Evolutionary conservation across 2,329 filamentous ascomycete genomes (phyloP), one percentile per base, ranked within the genome.

Genomic region (Calonectria hawksworthii): DNA sequence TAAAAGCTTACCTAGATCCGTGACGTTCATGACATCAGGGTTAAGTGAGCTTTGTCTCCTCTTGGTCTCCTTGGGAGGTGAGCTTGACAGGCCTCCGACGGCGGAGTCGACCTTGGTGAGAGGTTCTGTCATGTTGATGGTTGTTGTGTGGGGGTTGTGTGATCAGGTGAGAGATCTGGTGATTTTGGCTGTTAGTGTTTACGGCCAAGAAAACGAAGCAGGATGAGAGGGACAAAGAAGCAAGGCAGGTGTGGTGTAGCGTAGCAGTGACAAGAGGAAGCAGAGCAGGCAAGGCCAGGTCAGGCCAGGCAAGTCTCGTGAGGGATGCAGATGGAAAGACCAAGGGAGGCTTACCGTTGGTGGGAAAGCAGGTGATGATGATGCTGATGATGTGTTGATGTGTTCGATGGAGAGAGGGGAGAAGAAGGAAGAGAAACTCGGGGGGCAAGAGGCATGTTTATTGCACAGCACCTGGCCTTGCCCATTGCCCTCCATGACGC

Each of bases 51-150:
- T 96, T 76, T 89, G 88, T 87, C 95, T 92, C 81, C 93, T 91
- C 61, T 50, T 65, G 41, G 5, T 11, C 85, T 95, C 93, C 84
- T 93, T 91, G 74, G 90, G 89, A 41, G 94, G 91, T 74, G 93
- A 93, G 82, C 91, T 90, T 79, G 92, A 91, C 82, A 96, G 86
- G 86, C 95, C 95, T 84, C 95, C 93, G 83, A 98, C 92, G 88
- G 95, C 95, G 75, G 96, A 98, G 87, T 98, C 96, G 88, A 98
- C 93, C 90, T 98, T 98, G 87, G 91, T 91, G 84, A 98, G 92
- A 82, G 93, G 91, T 85, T 86, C 85, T 76, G 84, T 81, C 85
- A 86, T 86, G 81, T 86, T 86, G 81, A 70, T 84, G 77, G 73
- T 70, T 65, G 67, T 66, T 75, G 54, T 76, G 50, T 80, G 74